Percentiles rank a stretch among this genome's conserved stretches.
phyloP scores from a whole-genome alignment of 1,284 basidiomycete genomes.

The Paramarasmius palmivorus region DNA sequence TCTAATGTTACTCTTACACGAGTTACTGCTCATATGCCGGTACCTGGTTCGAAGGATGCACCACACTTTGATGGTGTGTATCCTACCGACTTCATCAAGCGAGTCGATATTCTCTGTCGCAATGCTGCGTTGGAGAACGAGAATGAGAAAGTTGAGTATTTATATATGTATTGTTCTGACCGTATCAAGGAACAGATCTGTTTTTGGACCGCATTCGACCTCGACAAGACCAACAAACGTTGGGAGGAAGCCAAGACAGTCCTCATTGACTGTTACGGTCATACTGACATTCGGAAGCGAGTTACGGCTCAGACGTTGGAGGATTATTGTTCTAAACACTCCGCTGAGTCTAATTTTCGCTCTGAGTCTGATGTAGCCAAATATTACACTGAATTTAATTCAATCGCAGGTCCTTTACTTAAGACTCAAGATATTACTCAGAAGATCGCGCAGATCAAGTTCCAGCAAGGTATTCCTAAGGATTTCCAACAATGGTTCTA shows the following conservation, averaged over 20 bases:
- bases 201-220: slow-evolving; percentile 9
- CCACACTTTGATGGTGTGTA: slow-evolving; percentile 6
- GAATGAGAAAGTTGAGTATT: slow-evolving; percentile 12
- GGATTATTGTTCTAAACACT: slow-evolving; percentile 1
- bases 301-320: slow-evolving; percentile 10
- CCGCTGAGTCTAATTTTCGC: neutral
- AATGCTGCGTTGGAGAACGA: neutral
- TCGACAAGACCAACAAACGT: slow-evolving; percentile 6
- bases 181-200: slow-evolving; percentile 8
- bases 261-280: slow-evolving; percentile 9
- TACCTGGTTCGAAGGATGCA: slow-evolving; percentile 1
- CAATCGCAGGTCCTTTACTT: too few relatives aligned
- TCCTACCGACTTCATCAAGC: slow-evolving; percentile 2
- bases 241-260: neutral
- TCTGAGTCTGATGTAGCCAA: neutral
- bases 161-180: slow-evolving; percentile 12
- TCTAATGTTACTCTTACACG: too few relatives aligned
- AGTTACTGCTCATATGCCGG: too few relatives aligned
- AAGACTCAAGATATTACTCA: too few relatives aligned
- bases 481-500: too few relatives aligned
- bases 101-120: slow-evolving; percentile 1
- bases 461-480: too few relatives aligned
- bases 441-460: too few relatives aligned
- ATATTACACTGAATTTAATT: too few relatives aligned
- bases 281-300: neutral